Conservation (phyloP, 768 basidiomycete species). For the Lactarius sanguifluus region DNA sequence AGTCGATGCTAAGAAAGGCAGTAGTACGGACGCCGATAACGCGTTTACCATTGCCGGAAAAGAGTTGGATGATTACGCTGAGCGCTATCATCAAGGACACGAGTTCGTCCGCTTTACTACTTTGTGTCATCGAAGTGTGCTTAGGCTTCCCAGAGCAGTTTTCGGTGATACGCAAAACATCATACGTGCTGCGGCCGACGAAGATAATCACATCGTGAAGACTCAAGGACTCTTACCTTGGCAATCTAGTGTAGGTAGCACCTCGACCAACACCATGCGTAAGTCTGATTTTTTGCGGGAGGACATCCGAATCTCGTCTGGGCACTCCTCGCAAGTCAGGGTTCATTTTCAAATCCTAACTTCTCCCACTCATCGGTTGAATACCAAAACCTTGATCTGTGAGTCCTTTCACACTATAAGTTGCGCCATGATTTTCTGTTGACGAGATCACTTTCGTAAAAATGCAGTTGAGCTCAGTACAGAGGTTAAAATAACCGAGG, state of each 20-base stretch:
- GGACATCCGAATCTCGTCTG: background rate
- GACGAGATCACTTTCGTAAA: background rate
- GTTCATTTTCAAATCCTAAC: constrained; percentile 19
- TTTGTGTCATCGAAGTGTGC: background rate
- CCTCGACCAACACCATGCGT: background rate
- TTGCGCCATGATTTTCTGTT: too few species aligned
- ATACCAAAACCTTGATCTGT: constrained; percentile 17
- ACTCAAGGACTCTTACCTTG: constrained; percentile 11
- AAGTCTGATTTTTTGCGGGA: background rate
- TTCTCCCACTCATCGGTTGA: constrained; percentile 14
- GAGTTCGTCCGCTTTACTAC: constrained; percentile 11
- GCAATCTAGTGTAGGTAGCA: constrained; percentile 14
- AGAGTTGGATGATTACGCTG: constrained; percentile 18
- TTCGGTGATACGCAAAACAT: constrained; percentile 18
- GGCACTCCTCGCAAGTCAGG: constrained; percentile 12
- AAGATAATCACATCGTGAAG: constrained; percentile 18
- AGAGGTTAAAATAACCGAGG: constrained; percentile 19
- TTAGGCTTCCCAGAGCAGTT: constrained; percentile 9
- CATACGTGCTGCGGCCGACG: constrained; percentile 19
- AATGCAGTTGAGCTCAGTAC: constrained; percentile 16
- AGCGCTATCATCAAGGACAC: constrained; percentile 17
- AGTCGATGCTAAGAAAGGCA: constrained; percentile 19
- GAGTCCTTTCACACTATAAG: background rate
- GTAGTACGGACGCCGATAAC: constrained; percentile 12
- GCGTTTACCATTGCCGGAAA: constrained; percentile 19